Base-by-base conservation (phyloP, 495 filamentous ascomycete species). In the Parachaetomium inaequale region DNA sequence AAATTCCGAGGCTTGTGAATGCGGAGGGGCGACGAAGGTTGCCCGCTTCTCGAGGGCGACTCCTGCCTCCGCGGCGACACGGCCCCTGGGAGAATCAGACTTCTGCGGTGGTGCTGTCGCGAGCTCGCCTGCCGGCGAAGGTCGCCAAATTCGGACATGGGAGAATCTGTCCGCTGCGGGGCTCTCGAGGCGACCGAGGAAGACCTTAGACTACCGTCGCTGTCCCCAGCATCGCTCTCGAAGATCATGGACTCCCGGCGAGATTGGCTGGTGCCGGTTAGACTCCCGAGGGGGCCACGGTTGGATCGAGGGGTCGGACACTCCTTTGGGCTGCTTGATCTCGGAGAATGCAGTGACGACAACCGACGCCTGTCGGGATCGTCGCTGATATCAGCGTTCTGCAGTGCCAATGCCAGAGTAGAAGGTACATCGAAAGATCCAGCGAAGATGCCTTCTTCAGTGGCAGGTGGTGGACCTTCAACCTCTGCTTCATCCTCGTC, bases 241-340 rank as follows among this genome's bases (percentile, higher is more conserved):
- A 88, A 78, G 21, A 89, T 78, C 38, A 92, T 79, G 1, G 91
- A 89, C 19, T 84, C 85, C 17, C 90, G 82, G 31, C 91, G 88
- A 58, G 86, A 81, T 72, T 83, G 68, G 76, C 74, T 84, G 31
- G 84, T 85, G n/a, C 84, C 81, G 2, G 87, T 70, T 23, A 89
- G 31, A 32, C 55, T 75, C 40, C 78, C 83, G 26, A 86, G 79
- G 43, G 82, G 81, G 58, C 90, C 91, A 38, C 85, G 85, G 63
- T 94, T 87, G 4, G 93, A 98, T 63, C 90, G 86, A 14, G 94
- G 94, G 25, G 94, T 98, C 23, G 90, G 89, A 55, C 89, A 92
- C 77, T 95, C 93, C 76, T 88, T 85, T 2, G 94, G 94, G 67
- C 95, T 98, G 66, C 85, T 95, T 2, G 95, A 95, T 61, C 91